Evolutionary conservation across 2,329 filamentous ascomycete species (phyloP).

Genomic region (Eurotiales sp.): DNA sequence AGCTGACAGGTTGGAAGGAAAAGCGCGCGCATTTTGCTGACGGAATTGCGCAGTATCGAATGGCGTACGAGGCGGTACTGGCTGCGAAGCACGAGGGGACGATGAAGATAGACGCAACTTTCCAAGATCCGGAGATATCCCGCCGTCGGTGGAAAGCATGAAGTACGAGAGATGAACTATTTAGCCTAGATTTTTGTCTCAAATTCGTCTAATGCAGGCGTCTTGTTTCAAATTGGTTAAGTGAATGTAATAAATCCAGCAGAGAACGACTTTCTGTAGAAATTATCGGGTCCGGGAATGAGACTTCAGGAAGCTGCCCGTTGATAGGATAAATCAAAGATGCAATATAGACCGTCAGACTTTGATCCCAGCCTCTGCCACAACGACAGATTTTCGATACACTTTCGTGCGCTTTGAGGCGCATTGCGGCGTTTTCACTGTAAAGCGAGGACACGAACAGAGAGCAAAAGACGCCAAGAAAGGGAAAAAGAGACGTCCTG

Average conservation of each 20-base stretch:
- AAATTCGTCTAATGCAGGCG: neutral
- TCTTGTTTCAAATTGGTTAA: neutral
- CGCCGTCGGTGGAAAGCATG: neutral
- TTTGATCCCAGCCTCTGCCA: conserved; percentile 7
- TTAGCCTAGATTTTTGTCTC: neutral
- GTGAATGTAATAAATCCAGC: neutral
- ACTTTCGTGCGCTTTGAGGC: conserved; percentile 4
- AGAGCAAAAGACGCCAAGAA: conserved; percentile 10
- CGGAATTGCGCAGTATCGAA: conserved; percentile 9
- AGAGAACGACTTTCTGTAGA: neutral
- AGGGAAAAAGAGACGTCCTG: conserved; percentile 2
- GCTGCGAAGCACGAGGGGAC: conserved; percentile 7
- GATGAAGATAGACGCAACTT: conserved; percentile 4
- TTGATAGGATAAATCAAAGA: neutral
- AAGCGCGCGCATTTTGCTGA: conserved; percentile 4
- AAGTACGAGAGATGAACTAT: no score
- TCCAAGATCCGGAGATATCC: neutral
- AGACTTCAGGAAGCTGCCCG: neutral
- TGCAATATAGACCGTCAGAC: conserved; percentile 7
- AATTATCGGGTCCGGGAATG: neutral
- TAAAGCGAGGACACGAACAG: conserved; percentile 5
- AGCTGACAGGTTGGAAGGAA: conserved; percentile 11
- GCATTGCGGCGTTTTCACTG: neutral
- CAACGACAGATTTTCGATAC: conserved; percentile 5
- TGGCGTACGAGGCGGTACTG: conserved; percentile 10